phyloP scores from a whole-genome alignment of 495 filamentous ascomycete genomes.

The Jackrogersella minutella region DNA sequence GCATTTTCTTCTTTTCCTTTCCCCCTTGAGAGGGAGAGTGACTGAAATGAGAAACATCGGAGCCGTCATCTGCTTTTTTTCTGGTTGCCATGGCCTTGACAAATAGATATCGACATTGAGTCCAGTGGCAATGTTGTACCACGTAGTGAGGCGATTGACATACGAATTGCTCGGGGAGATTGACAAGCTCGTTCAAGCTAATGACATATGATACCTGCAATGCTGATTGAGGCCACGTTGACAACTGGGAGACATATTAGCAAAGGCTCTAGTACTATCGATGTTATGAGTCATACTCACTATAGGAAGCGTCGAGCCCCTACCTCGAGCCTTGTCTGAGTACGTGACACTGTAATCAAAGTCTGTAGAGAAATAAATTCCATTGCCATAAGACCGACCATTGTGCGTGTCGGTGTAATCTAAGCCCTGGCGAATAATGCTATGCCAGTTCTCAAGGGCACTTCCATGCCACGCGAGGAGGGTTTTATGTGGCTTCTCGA shows the following conservation, averaged over 20 bases:
- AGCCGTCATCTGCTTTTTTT: background rate
- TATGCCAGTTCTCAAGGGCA: constrained; percentile 82
- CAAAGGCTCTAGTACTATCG: background rate
- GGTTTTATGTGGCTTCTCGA: constrained; percentile 41
- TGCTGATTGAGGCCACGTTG: constrained; percentile 71
- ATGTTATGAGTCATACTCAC: background rate
- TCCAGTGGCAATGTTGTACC: constrained; percentile 82
- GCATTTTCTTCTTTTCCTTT: too few species aligned
- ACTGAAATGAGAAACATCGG: too few species aligned
- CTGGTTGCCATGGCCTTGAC: constrained; percentile 52
- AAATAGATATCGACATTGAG: constrained; percentile 89
- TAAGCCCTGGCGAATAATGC: constrained; percentile 83
- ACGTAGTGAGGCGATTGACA: constrained; percentile 69
- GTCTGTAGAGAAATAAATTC: constrained; percentile 78
- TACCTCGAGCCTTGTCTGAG: background rate
- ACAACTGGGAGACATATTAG: constrained; percentile 10
- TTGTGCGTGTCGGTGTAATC: constrained; percentile 68
- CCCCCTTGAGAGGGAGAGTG: too few species aligned
- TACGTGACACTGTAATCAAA: constrained; percentile 68
- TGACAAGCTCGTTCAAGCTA: constrained; percentile 90
- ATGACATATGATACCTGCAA: constrained; percentile 67
- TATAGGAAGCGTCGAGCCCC: too few species aligned
- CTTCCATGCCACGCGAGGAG: constrained; percentile 65
- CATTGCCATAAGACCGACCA: constrained; percentile 80
- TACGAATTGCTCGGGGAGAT: constrained; percentile 69